Evolutionary conservation across 225 moss, liverwort and hornwort species (phyloP).

Genomic region (Antitrichia curtipendula): DNA sequence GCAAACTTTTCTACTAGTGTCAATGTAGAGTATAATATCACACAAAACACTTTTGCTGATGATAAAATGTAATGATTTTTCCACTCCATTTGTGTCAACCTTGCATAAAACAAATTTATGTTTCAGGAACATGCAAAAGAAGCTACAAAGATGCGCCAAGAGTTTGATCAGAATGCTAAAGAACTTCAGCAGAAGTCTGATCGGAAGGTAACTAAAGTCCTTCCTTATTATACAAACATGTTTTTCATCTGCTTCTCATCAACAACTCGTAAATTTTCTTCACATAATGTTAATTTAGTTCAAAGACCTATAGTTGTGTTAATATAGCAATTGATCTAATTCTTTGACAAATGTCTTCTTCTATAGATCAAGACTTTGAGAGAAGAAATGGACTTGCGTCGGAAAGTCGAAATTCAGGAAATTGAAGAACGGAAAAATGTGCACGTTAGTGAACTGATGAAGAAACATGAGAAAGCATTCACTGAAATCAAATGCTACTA

Average conservation of each 20-base stretch:
- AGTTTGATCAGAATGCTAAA: slow-evolving; percentile 72
- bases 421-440: slow-evolving; percentile 87
- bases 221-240: neutral
- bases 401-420: slow-evolving; percentile 77
- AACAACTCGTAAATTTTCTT: neutral
- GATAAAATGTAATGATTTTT: too few relatives aligned
- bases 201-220: slow-evolving; percentile 18
- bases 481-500: slow-evolving; percentile 96
- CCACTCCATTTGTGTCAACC: neutral
- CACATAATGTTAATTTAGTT: neutral
- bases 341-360: neutral
- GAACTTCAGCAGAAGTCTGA: slow-evolving; percentile 70
- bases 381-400: slow-evolving; percentile 67
- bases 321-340: neutral
- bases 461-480: slow-evolving; percentile 84
- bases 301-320: neutral
- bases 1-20: neutral
- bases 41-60: neutral
- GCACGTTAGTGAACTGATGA: slow-evolving; percentile 67
- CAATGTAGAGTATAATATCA: neutral
- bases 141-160: slow-evolving; percentile 83
- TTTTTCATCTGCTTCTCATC: neutral
- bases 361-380: slow-evolving; percentile 54
- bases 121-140: slow-evolving; percentile 80
- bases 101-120: neutral